These are phyloP conservation scores for Eucalyptus cloeziana DNA, from an alignment of 345 rosid species.

Conservation along the genomic window DNA sequence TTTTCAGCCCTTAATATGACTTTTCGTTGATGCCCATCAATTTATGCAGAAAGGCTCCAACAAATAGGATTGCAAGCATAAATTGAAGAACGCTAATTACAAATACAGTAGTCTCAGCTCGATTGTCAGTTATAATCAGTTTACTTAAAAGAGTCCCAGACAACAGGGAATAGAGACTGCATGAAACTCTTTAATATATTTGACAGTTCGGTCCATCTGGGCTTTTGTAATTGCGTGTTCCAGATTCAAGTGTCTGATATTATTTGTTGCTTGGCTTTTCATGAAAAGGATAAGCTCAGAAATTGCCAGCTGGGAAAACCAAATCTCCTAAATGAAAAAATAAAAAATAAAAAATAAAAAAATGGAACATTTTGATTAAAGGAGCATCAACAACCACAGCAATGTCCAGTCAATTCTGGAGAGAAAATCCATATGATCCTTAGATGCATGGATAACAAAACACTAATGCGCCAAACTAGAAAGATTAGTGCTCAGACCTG, in stretches of 20 bases:
- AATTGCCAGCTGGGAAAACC: not conserved
- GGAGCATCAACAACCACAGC: not conserved
- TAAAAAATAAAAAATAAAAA: not conserved
- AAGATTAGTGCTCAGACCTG: slow-evolving; percentile 31
- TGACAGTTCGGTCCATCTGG: not conserved
- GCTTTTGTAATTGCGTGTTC: not conserved
- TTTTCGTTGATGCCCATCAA: not conserved
- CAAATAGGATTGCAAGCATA: not conserved
- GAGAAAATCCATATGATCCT: not conserved
- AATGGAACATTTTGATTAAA: not conserved
- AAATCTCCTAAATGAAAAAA: not conserved
- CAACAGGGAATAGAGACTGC: not conserved
- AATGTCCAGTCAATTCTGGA: not conserved
- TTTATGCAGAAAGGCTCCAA: not conserved
- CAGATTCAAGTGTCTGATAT: not conserved
- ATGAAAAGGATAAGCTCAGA: not conserved
- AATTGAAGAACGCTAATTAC: not conserved
- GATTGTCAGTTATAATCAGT: not conserved
- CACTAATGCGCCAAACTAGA: not conserved
- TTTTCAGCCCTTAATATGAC: not conserved
- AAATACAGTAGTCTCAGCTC: not conserved
- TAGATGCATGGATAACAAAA: not conserved
- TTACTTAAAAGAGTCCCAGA: not conserved
- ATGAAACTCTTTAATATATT: not conserved
- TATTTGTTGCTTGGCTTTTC: not conserved